Conservation (phyloP, 352 stramenopile genomes). For the Phytophthora quininea region DNA sequence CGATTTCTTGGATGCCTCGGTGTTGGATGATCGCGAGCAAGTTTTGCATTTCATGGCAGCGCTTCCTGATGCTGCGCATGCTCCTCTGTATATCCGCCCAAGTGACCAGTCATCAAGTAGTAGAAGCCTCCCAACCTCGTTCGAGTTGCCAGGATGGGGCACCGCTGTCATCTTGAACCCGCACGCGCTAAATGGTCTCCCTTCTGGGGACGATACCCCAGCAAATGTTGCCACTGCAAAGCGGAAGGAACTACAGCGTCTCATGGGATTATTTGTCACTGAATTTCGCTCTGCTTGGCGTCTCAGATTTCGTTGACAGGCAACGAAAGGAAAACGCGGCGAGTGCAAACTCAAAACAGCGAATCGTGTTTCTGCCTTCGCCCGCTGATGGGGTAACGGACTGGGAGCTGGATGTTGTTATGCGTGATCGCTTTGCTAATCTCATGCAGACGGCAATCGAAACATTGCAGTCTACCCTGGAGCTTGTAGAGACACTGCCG, state of each 20-base stretch:
- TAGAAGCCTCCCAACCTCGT: conserved; percentile 46
- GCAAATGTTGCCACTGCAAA: conserved; percentile 8
- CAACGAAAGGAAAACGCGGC: conserved; percentile 31
- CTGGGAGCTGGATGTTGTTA: conserved; percentile 76
- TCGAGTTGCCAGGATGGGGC: conserved; percentile 77
- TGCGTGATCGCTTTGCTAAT: conserved; percentile 51
- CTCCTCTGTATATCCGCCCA: conserved; percentile 60
- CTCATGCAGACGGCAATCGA: conserved; percentile 65
- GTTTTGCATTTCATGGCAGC: conserved; percentile 82
- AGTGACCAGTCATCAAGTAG: conserved; percentile 4
- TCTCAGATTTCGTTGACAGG: conserved; percentile 57
- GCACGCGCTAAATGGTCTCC: conserved; percentile 17
- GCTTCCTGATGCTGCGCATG: conserved; percentile 50
- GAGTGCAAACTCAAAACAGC: conserved; percentile 1
- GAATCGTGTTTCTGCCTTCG: conserved; percentile 58
- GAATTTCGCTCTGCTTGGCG: conserved; percentile 70
- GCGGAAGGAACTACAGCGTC: conserved; percentile 43
- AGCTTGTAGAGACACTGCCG: conserved; percentile 71
- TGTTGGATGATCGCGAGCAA: conserved; percentile 76
- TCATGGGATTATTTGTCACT: conserved; percentile 76
- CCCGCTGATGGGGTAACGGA: conserved; percentile 56
- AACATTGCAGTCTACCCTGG: conserved; percentile 73
- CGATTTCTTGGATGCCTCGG: conserved; percentile 67
- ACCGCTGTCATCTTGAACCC: conserved; percentile 66
- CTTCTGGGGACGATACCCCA: not conserved